Percentiles rank a stretch among this genome's conserved stretches.
These are phyloP conservation scores for Insectozyma bohioensis DNA, from an alignment of 1,139 yeast genomes.

Conservation along the genomic window DNA sequence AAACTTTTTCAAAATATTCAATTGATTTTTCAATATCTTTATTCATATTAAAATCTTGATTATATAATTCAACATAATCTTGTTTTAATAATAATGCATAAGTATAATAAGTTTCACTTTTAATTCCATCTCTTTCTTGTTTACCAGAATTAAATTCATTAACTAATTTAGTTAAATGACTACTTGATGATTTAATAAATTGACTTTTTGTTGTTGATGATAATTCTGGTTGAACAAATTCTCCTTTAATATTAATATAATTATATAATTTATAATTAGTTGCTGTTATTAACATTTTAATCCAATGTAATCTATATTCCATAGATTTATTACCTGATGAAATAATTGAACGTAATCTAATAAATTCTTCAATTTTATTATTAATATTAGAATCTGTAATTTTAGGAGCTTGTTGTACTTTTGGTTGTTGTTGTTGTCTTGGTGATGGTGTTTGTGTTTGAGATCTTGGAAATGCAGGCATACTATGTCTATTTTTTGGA, in stretches of 20 bases:
- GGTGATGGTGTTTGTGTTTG: conserved; percentile 7
- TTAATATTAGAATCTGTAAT: conserved; percentile 25
- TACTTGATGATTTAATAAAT: conserved; percentile 42
- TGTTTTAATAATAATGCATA: conserved; percentile 43
- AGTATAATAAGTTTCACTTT: conserved; percentile 32
- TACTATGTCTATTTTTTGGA: conserved; percentile 10
- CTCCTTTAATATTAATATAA: conserved; percentile 48
- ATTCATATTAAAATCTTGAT: conserved; percentile 39
- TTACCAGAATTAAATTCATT: conserved; percentile 33
- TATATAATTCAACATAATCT: conserved; percentile 30
- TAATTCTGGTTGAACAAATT: conserved; percentile 33
- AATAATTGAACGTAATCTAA: conserved; percentile 35
- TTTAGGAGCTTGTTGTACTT: conserved; percentile 8
- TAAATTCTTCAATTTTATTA: conserved; percentile 37
- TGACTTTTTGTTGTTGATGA: conserved; percentile 34
- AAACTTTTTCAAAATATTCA: conserved; percentile 32
- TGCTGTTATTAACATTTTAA: conserved; percentile 43
- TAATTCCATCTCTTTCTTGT: conserved; percentile 23
- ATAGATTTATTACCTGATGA: conserved; percentile 46
- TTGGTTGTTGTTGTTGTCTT: conserved; percentile 1
- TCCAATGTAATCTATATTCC: conserved; percentile 46
- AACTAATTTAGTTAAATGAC: conserved; percentile 39
- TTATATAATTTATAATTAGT: conserved; percentile 42
- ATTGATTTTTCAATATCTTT: conserved; percentile 33
- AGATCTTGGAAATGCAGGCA: conserved; percentile 9